A percentile compares a stretch with the other conserved stretches of the same genome.
Evolutionary conservation across 768 basidiomycete species (phyloP).

Genomic region (Naganishia friedmannii): DNA sequence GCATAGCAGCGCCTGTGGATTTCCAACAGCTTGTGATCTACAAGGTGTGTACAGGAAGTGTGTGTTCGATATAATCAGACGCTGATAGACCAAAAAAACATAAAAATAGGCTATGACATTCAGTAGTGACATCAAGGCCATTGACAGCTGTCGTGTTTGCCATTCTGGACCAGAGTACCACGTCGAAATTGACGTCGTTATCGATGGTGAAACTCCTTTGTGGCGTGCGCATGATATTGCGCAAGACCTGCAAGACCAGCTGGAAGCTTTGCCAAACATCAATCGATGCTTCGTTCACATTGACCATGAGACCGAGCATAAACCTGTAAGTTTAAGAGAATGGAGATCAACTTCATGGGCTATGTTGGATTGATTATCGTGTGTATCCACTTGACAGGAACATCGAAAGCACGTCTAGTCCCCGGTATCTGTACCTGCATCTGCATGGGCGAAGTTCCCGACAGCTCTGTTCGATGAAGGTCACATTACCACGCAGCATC

Average conservation of each 20-base stretch:
- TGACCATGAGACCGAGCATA: conserved; percentile 86
- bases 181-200: conserved; percentile 92
- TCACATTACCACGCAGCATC: too few relatives aligned
- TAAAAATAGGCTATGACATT: conserved; percentile 77
- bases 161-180: conserved; percentile 69
- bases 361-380: background rate
- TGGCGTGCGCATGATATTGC: conserved; percentile 59
- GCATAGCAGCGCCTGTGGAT: conserved; percentile 85
- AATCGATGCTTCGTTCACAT: conserved; percentile 93
- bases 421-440: background rate
- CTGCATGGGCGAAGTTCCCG: background rate
- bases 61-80: too few relatives aligned
- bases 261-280: conserved; percentile 83
- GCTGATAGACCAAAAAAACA: too few relatives aligned
- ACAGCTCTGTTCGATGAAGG: too few relatives aligned
- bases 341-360: background rate
- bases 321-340: conserved; percentile 55
- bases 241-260: conserved; percentile 46
- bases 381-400: conserved; percentile 1
- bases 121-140: conserved; percentile 73
- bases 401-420: conserved; percentile 26
- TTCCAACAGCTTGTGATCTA: conserved; percentile 85
- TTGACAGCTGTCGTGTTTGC: conserved; percentile 91
- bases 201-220: conserved; percentile 80
- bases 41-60: conserved; percentile 57